These are phyloP conservation scores for Dactylellina leptospora DNA, from an alignment of 2,329 filamentous ascomycete genomes.

Conservation along the genomic window DNA sequence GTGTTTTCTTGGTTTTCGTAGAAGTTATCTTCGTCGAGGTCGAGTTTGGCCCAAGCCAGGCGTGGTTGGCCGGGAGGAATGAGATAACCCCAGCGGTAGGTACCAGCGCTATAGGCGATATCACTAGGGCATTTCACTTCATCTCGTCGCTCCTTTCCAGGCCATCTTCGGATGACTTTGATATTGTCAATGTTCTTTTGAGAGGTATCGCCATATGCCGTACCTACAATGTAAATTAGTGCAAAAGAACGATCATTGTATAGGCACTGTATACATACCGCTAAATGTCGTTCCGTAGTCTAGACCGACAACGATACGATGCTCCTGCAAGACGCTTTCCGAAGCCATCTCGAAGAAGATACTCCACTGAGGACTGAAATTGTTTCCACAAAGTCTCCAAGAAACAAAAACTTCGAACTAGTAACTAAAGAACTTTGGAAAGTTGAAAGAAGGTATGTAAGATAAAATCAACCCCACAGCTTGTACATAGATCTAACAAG, in stretches of 20 bases:
- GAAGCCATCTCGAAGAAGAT: constrained; percentile 29
- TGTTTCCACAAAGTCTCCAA: not conserved
- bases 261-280: constrained; percentile 23
- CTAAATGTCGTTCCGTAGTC: constrained; percentile 51
- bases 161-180: constrained; percentile 45
- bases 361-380: not conserved
- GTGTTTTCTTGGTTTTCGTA: constrained; percentile 40
- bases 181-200: constrained; percentile 51
- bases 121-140: constrained; percentile 51
- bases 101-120: constrained; percentile 43
- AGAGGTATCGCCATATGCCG: constrained; percentile 40
- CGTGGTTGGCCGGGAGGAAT: constrained; percentile 33
- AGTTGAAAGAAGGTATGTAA: not conserved
- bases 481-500: not conserved
- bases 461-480: constrained; percentile 9
- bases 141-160: constrained; percentile 43
- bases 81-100: constrained; percentile 38
- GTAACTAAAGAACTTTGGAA: too few relatives aligned
- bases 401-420: not conserved
- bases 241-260: not conserved
- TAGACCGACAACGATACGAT: constrained; percentile 49
- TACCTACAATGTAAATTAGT: constrained; percentile 7
- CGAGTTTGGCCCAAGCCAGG: constrained; percentile 45
- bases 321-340: constrained; percentile 37
- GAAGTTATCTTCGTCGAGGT: constrained; percentile 50